Evolutionary conservation across 192 early-diverging fungal genomes (phyloP), one percentile per base, ranked within the genome.

Genomic region (Fimicolochytrium jonesii): DNA sequence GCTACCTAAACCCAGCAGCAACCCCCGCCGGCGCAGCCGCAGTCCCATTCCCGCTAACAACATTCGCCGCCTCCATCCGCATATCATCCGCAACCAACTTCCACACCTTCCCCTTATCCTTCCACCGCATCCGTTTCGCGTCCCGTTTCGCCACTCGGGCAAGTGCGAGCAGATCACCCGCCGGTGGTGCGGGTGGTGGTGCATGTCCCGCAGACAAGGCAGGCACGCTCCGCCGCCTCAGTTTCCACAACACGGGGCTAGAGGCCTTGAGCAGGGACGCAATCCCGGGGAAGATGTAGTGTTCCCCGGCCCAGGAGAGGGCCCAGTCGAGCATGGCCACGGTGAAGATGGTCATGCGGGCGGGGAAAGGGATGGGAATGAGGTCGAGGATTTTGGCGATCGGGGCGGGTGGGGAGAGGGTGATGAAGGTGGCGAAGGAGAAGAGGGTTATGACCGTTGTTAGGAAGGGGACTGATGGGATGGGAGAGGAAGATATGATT

Each of bases 311-410:
- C 49, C 52, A 72, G 18, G 63, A 66, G 1, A 86, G 26, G 15
- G 56, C 54, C 22, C 88, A 74, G 70, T 95, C 87, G 30, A 77
- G 18, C 0, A 78, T 59, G 2, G 85, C 91, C 35, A 86, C 66
- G 11, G 64, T 39, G 0, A 93, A 2, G 44, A 98, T 60, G 9
- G 67, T 61, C 22, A 77, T 61, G 32, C 88, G 75, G 64, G 69
- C 73, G 11, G 61, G 15, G 23, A 53, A 31, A 15, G 79, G 79
- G 11, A 78, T 10, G 29, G 55, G 49, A 7, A 87, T 77, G 29
- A 98, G 73, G 60, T 98, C 87, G 41, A 98, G 77, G 23, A 84
- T 17, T 4, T 76, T 71, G 0, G 59, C 30, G 22, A 84, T 22
- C 68, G 79, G 79, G 13, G 46, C 42, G 13, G 72, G 67, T 1